These are phyloP conservation scores for Tephrocybe sp. DNA, from an alignment of 768 basidiomycete genomes.

Conservation along the genomic window DNA sequence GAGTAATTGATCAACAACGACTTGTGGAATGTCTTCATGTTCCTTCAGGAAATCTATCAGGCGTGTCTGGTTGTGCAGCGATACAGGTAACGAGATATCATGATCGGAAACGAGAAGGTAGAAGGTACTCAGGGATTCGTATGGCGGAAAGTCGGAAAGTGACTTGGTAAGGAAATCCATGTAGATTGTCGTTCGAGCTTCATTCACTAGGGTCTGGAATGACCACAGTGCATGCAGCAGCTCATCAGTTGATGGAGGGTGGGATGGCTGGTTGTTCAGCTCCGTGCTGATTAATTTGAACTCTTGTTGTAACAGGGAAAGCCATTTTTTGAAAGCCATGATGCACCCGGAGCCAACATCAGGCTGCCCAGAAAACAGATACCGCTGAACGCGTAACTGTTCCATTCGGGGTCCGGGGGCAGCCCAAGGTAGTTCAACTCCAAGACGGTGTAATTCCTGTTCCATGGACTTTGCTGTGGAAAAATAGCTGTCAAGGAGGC, in stretches of 20 bases:
- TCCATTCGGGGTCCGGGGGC: constrained; percentile 5
- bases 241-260: constrained; percentile 4
- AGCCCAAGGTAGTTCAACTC: constrained; percentile 8
- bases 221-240: constrained; percentile 10
- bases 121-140: constrained; percentile 9
- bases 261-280: neutral
- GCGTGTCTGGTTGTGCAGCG: constrained; percentile 6
- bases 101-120: neutral
- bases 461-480: constrained; percentile 7
- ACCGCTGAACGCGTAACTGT: constrained; percentile 5
- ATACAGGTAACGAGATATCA: constrained; percentile 1
- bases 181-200: constrained; percentile 7
- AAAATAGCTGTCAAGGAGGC: constrained; percentile 6
- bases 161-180: constrained; percentile 2
- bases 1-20: constrained; percentile 7
- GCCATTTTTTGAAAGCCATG: constrained; percentile 10
- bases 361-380: neutral
- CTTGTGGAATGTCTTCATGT: constrained; percentile 2
- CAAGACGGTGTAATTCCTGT: neutral
- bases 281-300: constrained; percentile 4
- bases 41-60: constrained; percentile 1
- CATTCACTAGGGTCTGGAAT: constrained; percentile 10
- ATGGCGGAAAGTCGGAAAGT: constrained; percentile 7
- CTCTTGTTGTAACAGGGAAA: neutral
- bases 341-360: constrained; percentile 12